These are phyloP conservation scores for Tetrahymena elliotti DNA, from an alignment of 73 alveolate genomes.

Conservation along the genomic window DNA sequence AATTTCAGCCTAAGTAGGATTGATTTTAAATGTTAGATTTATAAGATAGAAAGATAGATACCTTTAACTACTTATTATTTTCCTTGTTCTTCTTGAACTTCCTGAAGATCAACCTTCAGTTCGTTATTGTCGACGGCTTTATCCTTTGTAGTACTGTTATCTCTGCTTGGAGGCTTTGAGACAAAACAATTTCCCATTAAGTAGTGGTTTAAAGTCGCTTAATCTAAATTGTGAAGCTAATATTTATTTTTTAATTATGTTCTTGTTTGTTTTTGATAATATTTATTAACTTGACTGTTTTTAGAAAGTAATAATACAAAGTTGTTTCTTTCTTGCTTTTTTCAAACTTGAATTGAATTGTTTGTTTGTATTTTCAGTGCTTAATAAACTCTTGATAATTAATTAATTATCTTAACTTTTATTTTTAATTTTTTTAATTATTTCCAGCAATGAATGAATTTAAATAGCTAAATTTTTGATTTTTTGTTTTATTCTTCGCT, in stretches of 20 bases:
- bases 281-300: not conserved
- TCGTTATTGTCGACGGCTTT: constrained; percentile 1
- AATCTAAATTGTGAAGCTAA: not conserved
- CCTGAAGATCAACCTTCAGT: not conserved
- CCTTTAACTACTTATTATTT: constrained; percentile 17
- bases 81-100: constrained; percentile 22
- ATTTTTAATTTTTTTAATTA: not conserved
- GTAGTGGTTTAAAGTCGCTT: not conserved
- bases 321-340: not conserved
- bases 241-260: not conserved
- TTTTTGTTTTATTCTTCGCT: not conserved
- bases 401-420: not conserved
- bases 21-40: not conserved
- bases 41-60: no score
- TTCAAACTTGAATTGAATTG: not conserved
- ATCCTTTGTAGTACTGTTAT: not conserved
- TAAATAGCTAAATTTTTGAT: not conserved
- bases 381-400: not conserved
- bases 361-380: not conserved
- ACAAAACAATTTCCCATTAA: constrained; percentile 43
- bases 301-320: not conserved
- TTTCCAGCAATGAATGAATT: not conserved
- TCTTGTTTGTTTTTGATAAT: not conserved
- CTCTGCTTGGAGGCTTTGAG: constrained; percentile 9
- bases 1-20: not conserved